phyloP scores from a whole-genome alignment of 202 grass and related monocot species.

The Musa balbisiana region DNA sequence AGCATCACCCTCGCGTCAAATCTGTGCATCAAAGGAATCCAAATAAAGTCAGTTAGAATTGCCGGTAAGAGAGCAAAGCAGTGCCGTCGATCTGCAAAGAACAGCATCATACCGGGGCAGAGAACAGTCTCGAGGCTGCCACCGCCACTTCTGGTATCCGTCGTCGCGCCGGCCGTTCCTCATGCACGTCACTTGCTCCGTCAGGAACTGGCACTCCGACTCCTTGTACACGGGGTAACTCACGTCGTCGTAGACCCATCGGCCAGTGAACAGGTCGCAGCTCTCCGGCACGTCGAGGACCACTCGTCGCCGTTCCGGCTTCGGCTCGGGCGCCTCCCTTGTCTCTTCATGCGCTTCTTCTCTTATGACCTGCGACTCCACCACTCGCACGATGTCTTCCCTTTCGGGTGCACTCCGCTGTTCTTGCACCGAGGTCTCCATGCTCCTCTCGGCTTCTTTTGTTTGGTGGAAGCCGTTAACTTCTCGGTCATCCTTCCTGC shows the following conservation, averaged over 20 bases:
- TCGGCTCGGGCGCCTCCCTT: not conserved
- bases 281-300: slow-evolving; percentile 56
- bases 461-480: not conserved
- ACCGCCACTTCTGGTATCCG: slow-evolving; percentile 85
- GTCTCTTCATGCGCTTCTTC: slow-evolving; percentile 14
- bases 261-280: slow-evolving; percentile 73
- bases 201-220: slow-evolving; percentile 77
- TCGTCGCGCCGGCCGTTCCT: slow-evolving; percentile 86
- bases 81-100: not conserved
- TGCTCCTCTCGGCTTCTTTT: not conserved
- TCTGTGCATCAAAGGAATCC: slow-evolving; percentile 25
- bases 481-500: not conserved
- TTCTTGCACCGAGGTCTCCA: too few relatives aligned
- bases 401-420: too few relatives aligned
- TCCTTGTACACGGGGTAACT: slow-evolving; percentile 80
- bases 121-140: slow-evolving; percentile 74
- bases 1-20: slow-evolving; percentile 74
- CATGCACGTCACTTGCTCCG: slow-evolving; percentile 99
- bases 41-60: not conserved
- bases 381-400: too few relatives aligned
- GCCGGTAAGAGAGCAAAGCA: too few relatives aligned
- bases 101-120: slow-evolving; percentile 44
- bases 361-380: not conserved
- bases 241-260: slow-evolving; percentile 80
- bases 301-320: slow-evolving; percentile 22